These are phyloP conservation scores for Colletotrichum lini DNA, from an alignment of 2,329 filamentous ascomycete species.

Conservation along the genomic window DNA sequence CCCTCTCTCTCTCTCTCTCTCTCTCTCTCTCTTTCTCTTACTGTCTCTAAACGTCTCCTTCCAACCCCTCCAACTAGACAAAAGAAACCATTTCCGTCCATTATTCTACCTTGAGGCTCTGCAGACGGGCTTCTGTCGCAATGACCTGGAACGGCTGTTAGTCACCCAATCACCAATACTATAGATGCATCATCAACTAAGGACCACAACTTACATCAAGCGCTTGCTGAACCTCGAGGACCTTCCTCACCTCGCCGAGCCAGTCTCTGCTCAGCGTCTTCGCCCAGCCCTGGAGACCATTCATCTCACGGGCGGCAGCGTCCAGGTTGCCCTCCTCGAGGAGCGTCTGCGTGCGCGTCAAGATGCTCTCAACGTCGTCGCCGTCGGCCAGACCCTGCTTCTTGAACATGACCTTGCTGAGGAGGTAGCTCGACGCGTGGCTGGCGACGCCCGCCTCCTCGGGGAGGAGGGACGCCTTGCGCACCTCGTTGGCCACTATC, in stretches of 20 bases:
- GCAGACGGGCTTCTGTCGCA: constrained; percentile 88
- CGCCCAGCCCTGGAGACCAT: constrained; percentile 91
- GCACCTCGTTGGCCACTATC: constrained; percentile 89
- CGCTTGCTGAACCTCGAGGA: constrained; percentile 95
- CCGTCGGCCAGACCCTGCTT: constrained; percentile 89
- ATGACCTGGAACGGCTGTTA: constrained; percentile 73
- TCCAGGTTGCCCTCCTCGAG: constrained; percentile 96
- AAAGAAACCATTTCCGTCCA: constrained; percentile 50
- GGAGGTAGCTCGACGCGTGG: constrained; percentile 89
- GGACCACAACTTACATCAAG: constrained; percentile 81
- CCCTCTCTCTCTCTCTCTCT: constrained; percentile 36
- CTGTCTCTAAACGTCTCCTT: constrained; percentile 43
- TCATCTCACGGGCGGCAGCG: constrained; percentile 94
- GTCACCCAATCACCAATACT: not conserved
- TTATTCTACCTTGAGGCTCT: constrained; percentile 88
- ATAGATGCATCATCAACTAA: not conserved
- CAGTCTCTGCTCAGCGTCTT: constrained; percentile 96
- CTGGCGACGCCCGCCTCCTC: constrained; percentile 95
- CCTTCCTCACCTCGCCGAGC: constrained; percentile 90
- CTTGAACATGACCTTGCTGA: constrained; percentile 97
- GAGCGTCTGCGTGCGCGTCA: constrained; percentile 89
- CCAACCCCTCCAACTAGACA: constrained; percentile 53
- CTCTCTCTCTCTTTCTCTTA: no score
- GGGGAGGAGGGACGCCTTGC: constrained; percentile 92
- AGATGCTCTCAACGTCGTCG: constrained; percentile 92